A percentile compares a stretch with the other conserved stretches of the same genome.
Conservation (phyloP, 108 stramenopile species). For the Cyclotella cryptica region DNA sequence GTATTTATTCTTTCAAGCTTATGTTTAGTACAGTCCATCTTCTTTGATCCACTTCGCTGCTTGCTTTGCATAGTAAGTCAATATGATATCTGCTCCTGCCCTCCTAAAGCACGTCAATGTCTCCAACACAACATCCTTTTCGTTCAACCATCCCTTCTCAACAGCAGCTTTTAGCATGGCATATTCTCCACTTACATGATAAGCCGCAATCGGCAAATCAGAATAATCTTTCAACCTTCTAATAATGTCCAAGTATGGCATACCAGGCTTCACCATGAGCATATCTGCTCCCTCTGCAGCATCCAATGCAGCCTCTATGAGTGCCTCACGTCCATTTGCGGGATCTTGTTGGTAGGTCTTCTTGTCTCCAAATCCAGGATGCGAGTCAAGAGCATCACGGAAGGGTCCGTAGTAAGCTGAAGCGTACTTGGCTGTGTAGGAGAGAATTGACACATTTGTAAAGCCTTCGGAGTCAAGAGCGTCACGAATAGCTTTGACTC, state of each 20-base stretch:
- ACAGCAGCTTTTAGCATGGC: slow-evolving; percentile 99
- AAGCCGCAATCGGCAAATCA: slow-evolving; percentile 95
- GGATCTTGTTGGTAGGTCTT: slow-evolving; percentile 99
- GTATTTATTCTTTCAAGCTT: too few species aligned
- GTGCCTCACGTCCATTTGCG: slow-evolving; percentile 95
- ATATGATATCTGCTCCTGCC: slow-evolving; percentile 97
- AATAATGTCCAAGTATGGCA: slow-evolving; percentile 99
- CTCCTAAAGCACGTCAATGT: slow-evolving; percentile 97
- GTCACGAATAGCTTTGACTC: slow-evolving; percentile 97
- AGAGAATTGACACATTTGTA: slow-evolving; percentile 96
- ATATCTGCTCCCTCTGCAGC: slow-evolving; percentile 99
- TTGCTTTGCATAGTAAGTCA: slow-evolving; percentile 99
- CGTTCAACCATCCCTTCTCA: slow-evolving; percentile 96
- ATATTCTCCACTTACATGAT: slow-evolving; percentile 99
- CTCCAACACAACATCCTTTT: slow-evolving; percentile 95
- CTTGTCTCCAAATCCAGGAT: slow-evolving; percentile 95
- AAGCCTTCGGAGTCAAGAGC: slow-evolving; percentile 98
- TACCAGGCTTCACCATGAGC: slow-evolving; percentile 99
- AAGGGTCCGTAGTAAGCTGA: slow-evolving; percentile 99
- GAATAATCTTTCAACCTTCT: slow-evolving; percentile 90
- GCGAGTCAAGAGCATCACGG: slow-evolving; percentile 97
- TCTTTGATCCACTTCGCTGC: slow-evolving; percentile 94
- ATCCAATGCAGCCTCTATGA: slow-evolving; percentile 95
- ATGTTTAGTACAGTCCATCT: slow-evolving; percentile 79
- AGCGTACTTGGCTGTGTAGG: slow-evolving; percentile 99